Percentiles rank a stretch among this genome's conserved stretches.
These are phyloP conservation scores for Zygosaccharomyces bisporus DNA, from an alignment of 805 yeast species.

Conservation along the genomic window DNA sequence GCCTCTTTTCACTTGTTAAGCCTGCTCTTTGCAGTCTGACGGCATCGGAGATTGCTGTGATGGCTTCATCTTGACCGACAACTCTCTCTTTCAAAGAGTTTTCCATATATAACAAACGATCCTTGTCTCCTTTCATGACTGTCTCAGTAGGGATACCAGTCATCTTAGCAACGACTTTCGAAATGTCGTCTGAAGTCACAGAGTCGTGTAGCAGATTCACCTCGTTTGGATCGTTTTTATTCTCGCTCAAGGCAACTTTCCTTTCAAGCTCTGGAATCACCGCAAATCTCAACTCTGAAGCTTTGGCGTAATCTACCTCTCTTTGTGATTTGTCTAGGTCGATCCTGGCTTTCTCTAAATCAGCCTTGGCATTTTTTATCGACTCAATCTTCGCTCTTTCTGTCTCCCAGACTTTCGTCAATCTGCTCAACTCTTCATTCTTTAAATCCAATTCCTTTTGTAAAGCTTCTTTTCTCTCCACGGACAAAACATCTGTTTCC, in stretches of 20 bases:
- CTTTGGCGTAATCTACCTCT: slow-evolving; percentile 79
- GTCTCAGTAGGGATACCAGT: slow-evolving; percentile 94
- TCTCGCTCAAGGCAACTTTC: slow-evolving; percentile 47
- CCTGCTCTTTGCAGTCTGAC: slow-evolving; percentile 97
- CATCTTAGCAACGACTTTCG: slow-evolving; percentile 86
- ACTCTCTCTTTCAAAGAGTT: slow-evolving; percentile 69
- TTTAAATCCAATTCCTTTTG: slow-evolving; percentile 64
- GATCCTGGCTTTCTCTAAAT: slow-evolving; percentile 76
- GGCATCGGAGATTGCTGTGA: slow-evolving; percentile 84
- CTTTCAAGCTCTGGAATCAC: slow-evolving; percentile 76
- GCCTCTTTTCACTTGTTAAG: slow-evolving; percentile 86
- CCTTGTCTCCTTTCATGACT: slow-evolving; percentile 91
- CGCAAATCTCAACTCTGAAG: slow-evolving; percentile 86
- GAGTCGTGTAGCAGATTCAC: slow-evolving; percentile 61
- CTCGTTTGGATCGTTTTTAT: slow-evolving; percentile 36
- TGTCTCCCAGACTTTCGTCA: slow-evolving; percentile 82
- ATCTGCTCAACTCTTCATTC: slow-evolving; percentile 58
- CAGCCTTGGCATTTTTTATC: slow-evolving; percentile 74
- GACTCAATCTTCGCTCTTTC: slow-evolving; percentile 74
- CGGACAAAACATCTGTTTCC: slow-evolving; percentile 81
- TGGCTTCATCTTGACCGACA: slow-evolving; percentile 95
- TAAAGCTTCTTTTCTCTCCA: slow-evolving; percentile 71
- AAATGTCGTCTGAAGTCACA: slow-evolving; percentile 91
- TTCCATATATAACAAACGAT: slow-evolving; percentile 86
- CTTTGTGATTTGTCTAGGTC: slow-evolving; percentile 82